phyloP scores from a whole-genome alignment of 1,284 basidiomycete species.

The Bondarzewia mesenterica region DNA sequence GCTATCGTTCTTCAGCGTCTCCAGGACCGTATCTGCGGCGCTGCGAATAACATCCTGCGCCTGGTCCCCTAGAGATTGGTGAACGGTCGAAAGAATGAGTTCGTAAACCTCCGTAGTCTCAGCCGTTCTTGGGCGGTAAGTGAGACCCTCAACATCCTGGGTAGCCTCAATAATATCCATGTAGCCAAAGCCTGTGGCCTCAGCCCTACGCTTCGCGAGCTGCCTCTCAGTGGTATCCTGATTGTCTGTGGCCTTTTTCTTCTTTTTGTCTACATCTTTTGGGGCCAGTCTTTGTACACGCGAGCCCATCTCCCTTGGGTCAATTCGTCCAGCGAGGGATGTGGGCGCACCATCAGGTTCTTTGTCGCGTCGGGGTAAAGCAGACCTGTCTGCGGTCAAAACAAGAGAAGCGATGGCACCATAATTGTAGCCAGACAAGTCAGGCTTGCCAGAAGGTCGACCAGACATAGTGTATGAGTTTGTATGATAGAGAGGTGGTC shows the following conservation, averaged over 20 bases:
- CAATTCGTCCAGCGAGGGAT: conserved; percentile 86
- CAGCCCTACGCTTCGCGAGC: conserved; percentile 43
- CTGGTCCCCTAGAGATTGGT: conserved; percentile 85
- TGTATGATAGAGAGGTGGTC: background rate
- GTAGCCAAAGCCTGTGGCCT: conserved; percentile 64
- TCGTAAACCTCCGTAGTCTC: conserved; percentile 96
- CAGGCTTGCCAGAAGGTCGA: conserved; percentile 11
- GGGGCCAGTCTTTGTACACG: conserved; percentile 78
- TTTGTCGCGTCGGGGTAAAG: conserved; percentile 42
- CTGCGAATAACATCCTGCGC: conserved; percentile 93
- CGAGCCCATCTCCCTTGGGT: conserved; percentile 90
- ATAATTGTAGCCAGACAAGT: conserved; percentile 14
- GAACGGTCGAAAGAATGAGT: conserved; percentile 81
- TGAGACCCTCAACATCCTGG: conserved; percentile 86
- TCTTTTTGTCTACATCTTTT: conserved; percentile 95
- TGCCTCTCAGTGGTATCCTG: conserved; percentile 52
- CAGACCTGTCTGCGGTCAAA: conserved; percentile 11
- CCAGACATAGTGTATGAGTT: conserved; percentile 9
- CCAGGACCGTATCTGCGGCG: conserved; percentile 87
- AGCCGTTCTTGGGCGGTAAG: conserved; percentile 86
- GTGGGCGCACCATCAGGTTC: conserved; percentile 97
- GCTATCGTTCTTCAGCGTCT: conserved; percentile 84
- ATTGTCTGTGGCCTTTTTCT: conserved; percentile 65
- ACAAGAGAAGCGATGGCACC: conserved; percentile 13
- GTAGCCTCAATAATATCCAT: conserved; percentile 91